These are phyloP conservation scores for Ceratocystis papillata DNA, from an alignment of 2,329 filamentous ascomycete genomes.

Conservation along the genomic window DNA sequence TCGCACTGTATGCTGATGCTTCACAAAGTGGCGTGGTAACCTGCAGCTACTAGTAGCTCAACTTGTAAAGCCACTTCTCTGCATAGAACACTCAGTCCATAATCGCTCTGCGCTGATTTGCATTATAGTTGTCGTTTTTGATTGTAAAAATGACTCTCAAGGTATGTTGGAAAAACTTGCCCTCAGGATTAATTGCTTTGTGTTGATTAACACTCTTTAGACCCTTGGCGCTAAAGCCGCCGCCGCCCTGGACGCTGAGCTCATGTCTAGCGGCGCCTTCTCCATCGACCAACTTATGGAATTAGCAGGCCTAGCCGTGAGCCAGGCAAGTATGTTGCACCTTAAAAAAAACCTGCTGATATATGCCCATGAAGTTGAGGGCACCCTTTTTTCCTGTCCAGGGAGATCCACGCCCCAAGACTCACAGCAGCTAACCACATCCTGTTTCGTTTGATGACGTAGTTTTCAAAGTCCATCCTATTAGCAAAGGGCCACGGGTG, in stretches of 20 bases:
- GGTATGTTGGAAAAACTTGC: neutral
- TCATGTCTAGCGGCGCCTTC: slow-evolving; percentile 82
- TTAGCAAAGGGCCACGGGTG: slow-evolving; percentile 56
- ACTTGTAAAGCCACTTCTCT: neutral
- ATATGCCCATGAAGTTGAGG: neutral
- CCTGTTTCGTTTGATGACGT: neutral
- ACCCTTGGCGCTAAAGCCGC: slow-evolving; percentile 82
- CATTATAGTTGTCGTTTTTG: too few species aligned
- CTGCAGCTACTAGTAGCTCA: neutral
- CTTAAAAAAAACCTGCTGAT: neutral
- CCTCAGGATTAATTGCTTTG: neutral
- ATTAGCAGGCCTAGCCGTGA: slow-evolving; percentile 81
- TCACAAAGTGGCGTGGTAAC: neutral
- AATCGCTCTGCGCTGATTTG: too few species aligned
- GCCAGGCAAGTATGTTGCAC: slow-evolving; percentile 59
- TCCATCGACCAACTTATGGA: slow-evolving; percentile 97
- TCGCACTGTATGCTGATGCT: neutral
- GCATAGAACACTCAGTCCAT: neutral
- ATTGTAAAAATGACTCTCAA: slow-evolving; percentile 2
- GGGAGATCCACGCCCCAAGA: neutral
- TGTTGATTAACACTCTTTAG: slow-evolving; percentile 36
- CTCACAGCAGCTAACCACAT: neutral
- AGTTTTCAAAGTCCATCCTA: slow-evolving; percentile 80
- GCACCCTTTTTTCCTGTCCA: neutral
- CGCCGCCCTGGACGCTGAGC: slow-evolving; percentile 77